Base-by-base conservation (phyloP, 495 filamentous ascomycete genomes). In the Aspergillus bridgeri region DNA sequence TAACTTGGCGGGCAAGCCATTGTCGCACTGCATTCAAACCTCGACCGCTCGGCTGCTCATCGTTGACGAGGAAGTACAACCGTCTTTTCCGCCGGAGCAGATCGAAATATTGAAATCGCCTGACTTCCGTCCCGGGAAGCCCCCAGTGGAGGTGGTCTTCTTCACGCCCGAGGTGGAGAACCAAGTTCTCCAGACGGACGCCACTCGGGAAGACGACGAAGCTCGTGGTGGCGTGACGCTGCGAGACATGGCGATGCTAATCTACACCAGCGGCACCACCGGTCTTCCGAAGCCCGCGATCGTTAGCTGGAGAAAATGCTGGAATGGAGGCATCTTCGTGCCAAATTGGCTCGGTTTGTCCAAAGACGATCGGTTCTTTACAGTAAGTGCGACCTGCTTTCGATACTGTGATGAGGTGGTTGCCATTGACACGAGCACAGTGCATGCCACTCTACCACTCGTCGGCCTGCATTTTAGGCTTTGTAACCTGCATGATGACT, bases 401-500 rank as follows among this genome's bases (percentile, higher is more conserved):
- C 52, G 6, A 22, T 3, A 2, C 6, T 59, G 7, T 42, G 13
- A 22, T 20, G 15, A n/a, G n/a, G n/a, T n/a, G n/a, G 6, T 38
- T 20, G 8, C 21, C 25, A 22, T 53, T 64, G 25, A 66, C 24
- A 11, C 42, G 19, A n/a, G 29, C 47, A 5, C 55, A 89, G 85
- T 90, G 86, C 57, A 97, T 98, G 92, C 94, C 94, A 0, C 81
- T 98, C 17, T 98, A 98, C 65, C 94, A 98, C 72, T 85, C 88
- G 46, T 90, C 93, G 1, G 94, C 90, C 19, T 71, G 83, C 21
- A 53, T 96, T 11, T 79, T 97, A 17, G 92, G 85, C 2, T 79
- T 95, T 52, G 60, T 77, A 19, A 73, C 83, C 23, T 77, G 77
- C 6, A 66, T 98, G 48, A 67, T 74, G n/a, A 67, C 62, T 1